phyloP scores from a whole-genome alignment of 2,329 filamentous ascomycete species.

The Scedosporium aurantiacum region DNA sequence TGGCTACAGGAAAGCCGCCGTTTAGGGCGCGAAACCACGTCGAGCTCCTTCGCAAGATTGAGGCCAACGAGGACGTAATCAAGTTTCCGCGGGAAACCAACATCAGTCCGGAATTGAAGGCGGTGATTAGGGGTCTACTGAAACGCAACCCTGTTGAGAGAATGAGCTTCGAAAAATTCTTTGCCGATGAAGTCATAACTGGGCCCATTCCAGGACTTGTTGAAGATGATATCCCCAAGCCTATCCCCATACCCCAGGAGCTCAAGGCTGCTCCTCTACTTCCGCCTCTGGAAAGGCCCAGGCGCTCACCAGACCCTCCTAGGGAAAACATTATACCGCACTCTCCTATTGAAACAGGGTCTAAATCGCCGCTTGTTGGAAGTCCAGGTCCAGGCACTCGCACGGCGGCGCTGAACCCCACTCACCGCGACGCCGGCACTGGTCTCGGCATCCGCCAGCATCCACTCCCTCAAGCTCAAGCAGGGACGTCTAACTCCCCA shows the following conservation, averaged over 20 bases:
- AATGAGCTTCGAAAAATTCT: conserved; percentile 78
- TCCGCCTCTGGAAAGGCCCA: neutral
- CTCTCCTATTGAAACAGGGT: conserved; percentile 1
- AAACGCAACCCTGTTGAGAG: conserved; percentile 80
- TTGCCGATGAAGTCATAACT: conserved; percentile 61
- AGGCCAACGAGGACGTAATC: conserved; percentile 76
- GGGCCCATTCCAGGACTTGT: conserved; percentile 70
- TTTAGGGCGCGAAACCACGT: conserved; percentile 93
- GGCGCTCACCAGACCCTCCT: neutral
- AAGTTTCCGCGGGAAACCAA: conserved; percentile 64
- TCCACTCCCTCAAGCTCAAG: conserved; percentile 22
- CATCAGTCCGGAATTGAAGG: conserved; percentile 67
- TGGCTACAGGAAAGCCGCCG: conserved; percentile 82
- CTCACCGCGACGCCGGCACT: conserved; percentile 26
- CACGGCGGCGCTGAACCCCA: neutral
- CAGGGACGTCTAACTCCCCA: conserved; percentile 35
- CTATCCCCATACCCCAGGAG: conserved; percentile 12
- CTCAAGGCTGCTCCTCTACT: neutral
- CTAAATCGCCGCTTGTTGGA: neutral
- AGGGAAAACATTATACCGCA: neutral
- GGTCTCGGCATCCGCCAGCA: conserved; percentile 40
- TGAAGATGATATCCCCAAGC: conserved; percentile 56
- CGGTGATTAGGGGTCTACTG: conserved; percentile 66
- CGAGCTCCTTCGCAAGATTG: conserved; percentile 83
- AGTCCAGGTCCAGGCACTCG: neutral